Conservation (phyloP, 2,329 filamentous ascomycete genomes). For the Neospermospora avenae region DNA sequence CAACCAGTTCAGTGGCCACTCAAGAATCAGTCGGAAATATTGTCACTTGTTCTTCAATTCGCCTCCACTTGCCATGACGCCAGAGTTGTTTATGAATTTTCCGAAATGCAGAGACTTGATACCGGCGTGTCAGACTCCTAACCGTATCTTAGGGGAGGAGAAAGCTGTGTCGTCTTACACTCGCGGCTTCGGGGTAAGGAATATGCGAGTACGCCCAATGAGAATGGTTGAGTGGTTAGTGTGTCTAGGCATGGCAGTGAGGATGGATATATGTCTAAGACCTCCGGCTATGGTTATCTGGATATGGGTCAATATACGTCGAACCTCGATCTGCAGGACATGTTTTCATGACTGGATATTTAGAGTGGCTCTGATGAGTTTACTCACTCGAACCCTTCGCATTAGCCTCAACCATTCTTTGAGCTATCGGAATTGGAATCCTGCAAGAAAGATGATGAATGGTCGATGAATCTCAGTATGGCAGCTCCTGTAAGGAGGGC, state of each 20-base stretch:
- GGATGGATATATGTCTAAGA: neutral
- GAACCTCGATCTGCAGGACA: neutral
- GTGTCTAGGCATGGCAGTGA: neutral
- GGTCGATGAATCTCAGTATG: no score
- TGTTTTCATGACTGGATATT: neutral
- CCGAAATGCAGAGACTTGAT: neutral
- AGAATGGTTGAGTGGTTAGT: neutral
- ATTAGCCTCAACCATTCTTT: no score
- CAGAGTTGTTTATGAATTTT: neutral
- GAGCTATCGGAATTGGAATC: no score
- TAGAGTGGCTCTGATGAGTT: neutral
- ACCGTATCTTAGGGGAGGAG: neutral
- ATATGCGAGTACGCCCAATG: neutral
- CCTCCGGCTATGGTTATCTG: neutral
- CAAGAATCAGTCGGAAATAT: neutral
- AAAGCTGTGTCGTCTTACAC: neutral
- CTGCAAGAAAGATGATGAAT: no score
- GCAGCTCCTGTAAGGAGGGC: no score
- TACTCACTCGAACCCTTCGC: no score
- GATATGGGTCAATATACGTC: neutral
- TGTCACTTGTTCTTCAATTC: neutral
- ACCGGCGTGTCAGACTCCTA: neutral
- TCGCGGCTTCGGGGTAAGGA: neutral
- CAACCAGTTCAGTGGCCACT: neutral
- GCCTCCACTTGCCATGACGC: neutral